Base-by-base conservation (phyloP, 352 stramenopile genomes). In the Phytophthora aleatoria region DNA sequence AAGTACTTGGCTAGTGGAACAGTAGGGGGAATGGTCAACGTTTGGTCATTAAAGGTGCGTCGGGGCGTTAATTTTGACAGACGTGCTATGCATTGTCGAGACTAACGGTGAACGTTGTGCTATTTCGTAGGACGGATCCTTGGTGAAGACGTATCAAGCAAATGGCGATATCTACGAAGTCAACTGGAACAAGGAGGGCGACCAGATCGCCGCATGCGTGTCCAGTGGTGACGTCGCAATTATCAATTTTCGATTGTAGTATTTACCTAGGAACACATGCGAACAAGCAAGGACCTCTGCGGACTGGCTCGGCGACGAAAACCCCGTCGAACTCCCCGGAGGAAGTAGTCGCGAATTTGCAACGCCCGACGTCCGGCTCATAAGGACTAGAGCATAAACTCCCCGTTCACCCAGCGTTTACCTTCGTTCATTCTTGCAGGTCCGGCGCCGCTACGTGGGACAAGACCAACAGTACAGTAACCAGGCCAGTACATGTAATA, bases 161-260 rank as follows among this genome's bases (percentile, higher is more conserved):
- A 87, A 90, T 76, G 92, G 92, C 49, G 97, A 99, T 84, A 99
- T 99, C 80, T 99, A 99, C 85, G 97, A 99, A 81, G 96, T 99
- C 64, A 97, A 97, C 72, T 99, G 97, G 97, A 99, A 98, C 81
- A 83, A 86, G 65, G 69, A 91, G 64, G 88, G 90, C 54, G 83
- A 85, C 69, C 76, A 93, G 69, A 88, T 97, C 73, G 86, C 88
- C 45, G 88, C 88, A 43, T 95, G 88, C 69, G 86, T 91, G 49
- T 95, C 88, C 44, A 94, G 84, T 55, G 86, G 86, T 67, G 85
- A 95, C 72, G 81, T 96, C 61, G 82, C 85, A 72, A 85, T 96
- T 65, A 92, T 96, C 75, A 90, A 90, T 78, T 95, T 95, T 86
- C 84, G 85, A 87, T 81, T 94, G 81, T 96, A 96, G 85, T 91